A percentile compares a stretch with the other conserved stretches of the same genome.
Evolutionary conservation across 164 flowering plant genomes (phyloP).

Genomic region (Euptelea pleiosperma): DNA sequence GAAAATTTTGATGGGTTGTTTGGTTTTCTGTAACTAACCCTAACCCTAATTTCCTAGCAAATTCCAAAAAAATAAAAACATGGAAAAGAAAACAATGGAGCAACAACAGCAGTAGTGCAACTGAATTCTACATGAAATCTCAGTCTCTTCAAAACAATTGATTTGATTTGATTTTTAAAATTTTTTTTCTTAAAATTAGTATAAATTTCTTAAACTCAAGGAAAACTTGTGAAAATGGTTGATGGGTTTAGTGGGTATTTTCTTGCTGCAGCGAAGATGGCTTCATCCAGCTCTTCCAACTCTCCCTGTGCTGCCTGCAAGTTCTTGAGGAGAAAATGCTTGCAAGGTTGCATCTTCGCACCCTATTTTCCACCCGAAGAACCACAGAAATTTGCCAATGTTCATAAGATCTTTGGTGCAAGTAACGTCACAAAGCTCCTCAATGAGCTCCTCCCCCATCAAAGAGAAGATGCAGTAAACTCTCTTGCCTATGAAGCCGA

Average conservation of each 20-base stretch:
- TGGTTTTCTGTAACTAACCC: constrained; percentile 4
- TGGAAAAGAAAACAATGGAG: neutral
- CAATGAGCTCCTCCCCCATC: constrained; percentile 66
- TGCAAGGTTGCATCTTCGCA: constrained; percentile 69
- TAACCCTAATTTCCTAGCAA: constrained; percentile 8
- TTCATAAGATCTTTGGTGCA: constrained; percentile 76
- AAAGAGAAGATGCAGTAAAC: constrained; percentile 73
- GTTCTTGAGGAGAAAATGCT: constrained; percentile 68
- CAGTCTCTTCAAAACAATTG: no score
- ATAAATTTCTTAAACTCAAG: neutral
- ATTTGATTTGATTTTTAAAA: no score
- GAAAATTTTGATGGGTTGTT: constrained; percentile 5
- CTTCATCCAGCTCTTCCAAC: constrained; percentile 59
- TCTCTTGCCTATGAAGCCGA: constrained; percentile 76
- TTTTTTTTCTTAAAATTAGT: no score
- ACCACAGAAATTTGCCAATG: constrained; percentile 69
- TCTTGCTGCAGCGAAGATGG: constrained; percentile 27
- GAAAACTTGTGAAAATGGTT: neutral
- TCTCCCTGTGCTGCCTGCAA: constrained; percentile 91
- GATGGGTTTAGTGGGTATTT: constrained; percentile 2
- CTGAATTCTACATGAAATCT: constrained; percentile 6
- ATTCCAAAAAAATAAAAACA: neutral
- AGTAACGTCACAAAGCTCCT: constrained; percentile 78
- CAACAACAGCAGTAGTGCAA: neutral
- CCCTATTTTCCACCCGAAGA: constrained; percentile 78